Evolutionary conservation across 768 basidiomycete genomes (phyloP), one percentile per base, ranked within the genome.

Genomic region (Russula dissimulans): DNA sequence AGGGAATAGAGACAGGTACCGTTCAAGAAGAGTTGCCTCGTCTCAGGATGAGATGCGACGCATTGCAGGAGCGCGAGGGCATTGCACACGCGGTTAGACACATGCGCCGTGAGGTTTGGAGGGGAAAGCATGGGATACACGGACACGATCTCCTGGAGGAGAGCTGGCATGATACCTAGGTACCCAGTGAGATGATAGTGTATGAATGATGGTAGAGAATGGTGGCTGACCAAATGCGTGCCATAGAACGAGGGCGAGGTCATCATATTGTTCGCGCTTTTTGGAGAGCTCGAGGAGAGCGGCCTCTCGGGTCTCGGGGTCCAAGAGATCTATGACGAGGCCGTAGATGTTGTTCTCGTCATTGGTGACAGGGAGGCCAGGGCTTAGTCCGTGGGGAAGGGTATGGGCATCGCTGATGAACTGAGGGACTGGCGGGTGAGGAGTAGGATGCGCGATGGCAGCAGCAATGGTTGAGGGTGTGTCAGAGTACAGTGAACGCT

Each of bases 211-310:
- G 26, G 47, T 54, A 57, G 32, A 31, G 31, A 58, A 55, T 11
- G 22, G n/a, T 31, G 18, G 71, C 77, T 59, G 65, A 95, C 95
- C 95, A 69, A 97, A 99, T 2, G 94, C 94, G 69, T 98, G 95
- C 97, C 97, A 99, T 7, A 99, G 79, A 29, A 99, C 91, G 45
- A 98, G 81, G 2, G 97, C 97, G 48, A 99, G 84, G 74, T 99
- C 95, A 71, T 99, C 97, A 70, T 95, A 98, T 73, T 98, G 95
- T 75, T 98, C 97, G 64, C 97, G 79, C 78, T 97, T 98, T 81
- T 99, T 98, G 76, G 92, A 95, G 68, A 99, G 78, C 75, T 99
- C 97, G 56, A 98, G 79, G 51, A 99, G 77, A 2, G 97, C 95
- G 2, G 79, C 80, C 70, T 99, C 97, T 63, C 95, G 81, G n/a